Evolutionary conservation across 2,329 filamentous ascomycete genomes (phyloP), one percentile per base, ranked within the genome.

Genomic region (Capronia americana): DNA sequence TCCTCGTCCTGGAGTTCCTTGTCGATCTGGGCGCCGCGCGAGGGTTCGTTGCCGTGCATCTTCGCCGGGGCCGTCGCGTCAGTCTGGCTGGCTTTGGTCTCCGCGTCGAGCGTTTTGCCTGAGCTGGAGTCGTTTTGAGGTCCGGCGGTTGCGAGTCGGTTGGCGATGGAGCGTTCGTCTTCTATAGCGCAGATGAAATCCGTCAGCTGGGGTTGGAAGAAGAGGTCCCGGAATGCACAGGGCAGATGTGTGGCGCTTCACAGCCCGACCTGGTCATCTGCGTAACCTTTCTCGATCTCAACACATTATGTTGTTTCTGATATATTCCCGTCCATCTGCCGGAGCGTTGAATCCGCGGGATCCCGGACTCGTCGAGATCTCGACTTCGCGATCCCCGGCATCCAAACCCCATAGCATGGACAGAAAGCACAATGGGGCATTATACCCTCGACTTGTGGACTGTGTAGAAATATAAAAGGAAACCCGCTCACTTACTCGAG

Each of bases 401-500:
- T 14, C 5, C 34, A 38, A 38, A 38, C 34, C 17, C 14, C 34
- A 4, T 14, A 4, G 17, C 34, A 12, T 2, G 32, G 10, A 34
- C 2, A 34, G 32, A 2, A 0, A 34, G 32, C 10, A 34, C 3
- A 34, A 8, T 12, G 12, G 10, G 12, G 10, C 10, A 3, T 3
- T 12, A 11, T 3, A 34, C 32, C 3, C 2, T 34, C 11, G 32
- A 11, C 10, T 11, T 34, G 2, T 12, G 32, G 32, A 34, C 10
- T 12, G 11, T 34, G 30, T 30, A 30, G 5, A 50, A 12, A 51
- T 12, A 28, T n/a, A 26, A 59, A 38, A 56, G 58, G 26, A 54
- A 48, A 30, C 11, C 32, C 38, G 38, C 20, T 41, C 17, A 67
- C 67, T 14, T 85, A 93, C 91, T 94, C 57, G 91, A 87, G 76